Base-by-base conservation (phyloP, 1,284 basidiomycete species). In the Wolfiporia cocos region DNA sequence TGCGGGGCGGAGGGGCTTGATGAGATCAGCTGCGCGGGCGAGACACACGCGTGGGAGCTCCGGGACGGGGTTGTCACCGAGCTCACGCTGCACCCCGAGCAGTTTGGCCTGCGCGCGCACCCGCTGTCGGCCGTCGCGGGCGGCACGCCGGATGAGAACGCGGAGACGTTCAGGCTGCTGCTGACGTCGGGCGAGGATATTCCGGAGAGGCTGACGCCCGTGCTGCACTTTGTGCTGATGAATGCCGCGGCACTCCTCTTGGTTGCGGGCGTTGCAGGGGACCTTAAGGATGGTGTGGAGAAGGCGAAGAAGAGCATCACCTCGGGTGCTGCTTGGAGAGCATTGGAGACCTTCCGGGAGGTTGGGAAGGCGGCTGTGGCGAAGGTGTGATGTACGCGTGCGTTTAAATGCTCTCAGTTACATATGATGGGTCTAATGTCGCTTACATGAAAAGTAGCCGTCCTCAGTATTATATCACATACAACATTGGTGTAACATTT, bases 1-100 rank as follows among this genome's bases (percentile, higher is more conserved):
- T 98, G 94, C 55, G 95, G 95, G 1, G 78, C 78, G 36, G 96
- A 99, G 62, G 81, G 81, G 1, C 73, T 99, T 33, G 95, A 98
- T 63, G 95, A 99, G 70, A 92, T 99, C 58, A 91, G 86, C 57
- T 91, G 89, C 57, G 92, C 83, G 4, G 95, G 95, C 0, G 78
- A 85, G n/a, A 95, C 93, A 9, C 77, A 81, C 66, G 86, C 79
- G 12, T 82, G 77, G 75, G 74, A 81, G 52, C 65, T 87, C 26
- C 61, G 61, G 21, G 68, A 81, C 43, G 81, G 78, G 17, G 45
- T 58, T 23, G 72, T 86, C 49, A 70, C 65, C 0, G 71, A 78
- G 52, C 63, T 56, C 29, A 71, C 67, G 12, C 55, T 86, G 20
- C 67, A 66, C 38, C 81, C 82, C 1, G 55, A 67, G 52, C 70